Percentiles rank a stretch among this genome's conserved stretches.
phyloP scores from a whole-genome alignment of 2,329 filamentous ascomycete genomes.

The Trichophyton simii region DNA sequence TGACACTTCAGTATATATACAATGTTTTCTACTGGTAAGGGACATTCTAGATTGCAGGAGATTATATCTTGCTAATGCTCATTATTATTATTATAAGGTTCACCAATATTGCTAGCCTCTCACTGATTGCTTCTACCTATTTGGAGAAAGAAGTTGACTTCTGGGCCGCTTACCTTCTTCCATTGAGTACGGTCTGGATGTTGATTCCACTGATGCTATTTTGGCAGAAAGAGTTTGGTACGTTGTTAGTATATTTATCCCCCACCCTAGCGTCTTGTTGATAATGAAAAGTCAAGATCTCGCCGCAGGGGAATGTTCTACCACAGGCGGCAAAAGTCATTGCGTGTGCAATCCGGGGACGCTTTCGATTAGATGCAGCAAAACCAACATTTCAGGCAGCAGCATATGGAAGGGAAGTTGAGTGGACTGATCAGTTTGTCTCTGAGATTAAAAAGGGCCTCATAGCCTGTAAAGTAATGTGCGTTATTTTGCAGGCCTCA shows the following conservation, averaged over 20 bases:
- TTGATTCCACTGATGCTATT: conserved; percentile 10
- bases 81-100: conserved; percentile 11
- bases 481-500: not conserved
- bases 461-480: conserved; percentile 12
- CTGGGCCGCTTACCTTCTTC: conserved; percentile 45
- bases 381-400: conserved; percentile 44
- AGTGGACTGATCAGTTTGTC: conserved; percentile 11
- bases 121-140: conserved; percentile 46
- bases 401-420: conserved; percentile 41
- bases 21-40: conserved; percentile 28
- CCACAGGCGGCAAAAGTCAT: conserved; percentile 8
- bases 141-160: conserved; percentile 52
- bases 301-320: conserved; percentile 11
- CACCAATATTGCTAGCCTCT: conserved; percentile 50
- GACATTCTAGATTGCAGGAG: not conserved
- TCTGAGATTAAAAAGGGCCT: conserved; percentile 11
- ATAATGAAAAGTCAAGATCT: not conserved
- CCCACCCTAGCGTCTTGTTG: not conserved
- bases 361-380: conserved; percentile 11
- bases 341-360: not conserved
- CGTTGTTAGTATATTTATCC: not conserved
- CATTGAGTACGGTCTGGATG: conserved; percentile 12
- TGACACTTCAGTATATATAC: conserved; percentile 35
- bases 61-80: not conserved
- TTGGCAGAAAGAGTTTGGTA: conserved; percentile 7